These are phyloP conservation scores for Fraxinus greggii DNA, from an alignment of 305 asterid species.

Conservation along the genomic window DNA sequence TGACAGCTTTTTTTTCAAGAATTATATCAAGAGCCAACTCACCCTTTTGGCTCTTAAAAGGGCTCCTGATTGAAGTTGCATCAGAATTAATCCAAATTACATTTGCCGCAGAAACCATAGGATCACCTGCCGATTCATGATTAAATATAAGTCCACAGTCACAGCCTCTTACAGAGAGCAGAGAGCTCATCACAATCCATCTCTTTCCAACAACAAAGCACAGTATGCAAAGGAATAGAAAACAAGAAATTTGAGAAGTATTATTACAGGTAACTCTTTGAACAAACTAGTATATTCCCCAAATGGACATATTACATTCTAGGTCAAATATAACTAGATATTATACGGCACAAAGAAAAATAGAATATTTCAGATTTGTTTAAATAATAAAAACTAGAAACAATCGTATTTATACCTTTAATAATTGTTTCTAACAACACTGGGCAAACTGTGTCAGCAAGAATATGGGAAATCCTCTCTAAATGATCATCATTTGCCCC, in stretches of 20 bases:
- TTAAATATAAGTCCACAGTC: constrained; percentile 17
- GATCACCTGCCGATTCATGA: constrained; percentile 66
- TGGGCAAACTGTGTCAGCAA: constrained; percentile 76
- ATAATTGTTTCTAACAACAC: constrained; percentile 73
- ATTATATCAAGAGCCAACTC: constrained; percentile 78
- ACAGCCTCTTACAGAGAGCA: constrained; percentile 9
- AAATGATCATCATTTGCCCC: constrained; percentile 44
- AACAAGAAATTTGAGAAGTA: neutral
- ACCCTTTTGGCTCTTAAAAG: constrained; percentile 57
- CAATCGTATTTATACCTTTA: constrained; percentile 58
- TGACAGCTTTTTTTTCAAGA: constrained; percentile 79
- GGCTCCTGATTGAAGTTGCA: constrained; percentile 75
- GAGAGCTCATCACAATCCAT: constrained; percentile 11
- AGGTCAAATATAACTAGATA: neutral
- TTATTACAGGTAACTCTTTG: constrained; percentile 12
- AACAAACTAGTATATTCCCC: neutral
- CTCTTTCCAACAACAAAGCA: constrained; percentile 18
- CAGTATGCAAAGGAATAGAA: neutral
- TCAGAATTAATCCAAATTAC: constrained; percentile 75
- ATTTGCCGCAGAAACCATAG: constrained; percentile 70
- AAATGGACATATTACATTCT: neutral
- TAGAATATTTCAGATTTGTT: neutral
- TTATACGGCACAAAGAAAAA: neutral
- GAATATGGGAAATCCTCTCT: constrained; percentile 58
- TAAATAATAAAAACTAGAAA: constrained; percentile 13